Conservation (phyloP, 2,329 filamentous ascomycete genomes). For the Hirsutella minnesotensis region DNA sequence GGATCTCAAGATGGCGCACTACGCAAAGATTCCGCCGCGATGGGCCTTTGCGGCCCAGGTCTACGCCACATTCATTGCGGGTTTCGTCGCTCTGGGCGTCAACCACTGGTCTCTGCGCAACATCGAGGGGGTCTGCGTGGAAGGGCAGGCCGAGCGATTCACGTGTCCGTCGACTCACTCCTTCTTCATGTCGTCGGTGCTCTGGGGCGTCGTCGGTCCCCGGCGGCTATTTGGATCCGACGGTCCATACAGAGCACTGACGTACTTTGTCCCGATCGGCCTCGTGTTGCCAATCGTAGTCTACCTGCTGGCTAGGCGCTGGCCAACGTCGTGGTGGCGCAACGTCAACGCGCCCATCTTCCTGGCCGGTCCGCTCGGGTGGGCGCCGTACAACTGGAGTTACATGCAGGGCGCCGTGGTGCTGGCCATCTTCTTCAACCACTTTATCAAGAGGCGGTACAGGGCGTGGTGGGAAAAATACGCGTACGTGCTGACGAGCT, state of each 20-base stretch:
- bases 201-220: constrained; percentile 59
- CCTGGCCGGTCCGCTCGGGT: constrained; percentile 12
- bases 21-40: constrained; percentile 46
- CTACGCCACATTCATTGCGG: constrained; percentile 39
- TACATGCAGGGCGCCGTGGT: constrained; percentile 13
- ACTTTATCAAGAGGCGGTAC: constrained; percentile 12
- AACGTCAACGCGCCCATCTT: constrained; percentile 13
- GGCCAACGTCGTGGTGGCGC: constrained; percentile 10
- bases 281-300: constrained; percentile 8
- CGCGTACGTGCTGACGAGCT: constrained; percentile 15
- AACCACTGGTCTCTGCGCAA: constrained; percentile 46
- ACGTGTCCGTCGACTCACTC: constrained; percentile 34
- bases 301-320: constrained; percentile 9
- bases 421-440: constrained; percentile 15
- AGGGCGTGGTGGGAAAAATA: constrained; percentile 16
- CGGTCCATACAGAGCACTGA: constrained; percentile 9
- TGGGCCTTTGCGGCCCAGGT: constrained; percentile 42
- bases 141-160: constrained; percentile 37
- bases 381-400: constrained; percentile 15
- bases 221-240: constrained; percentile 40
- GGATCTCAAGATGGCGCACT: constrained; percentile 52
- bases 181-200: constrained; percentile 50
- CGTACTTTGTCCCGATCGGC: constrained; percentile 10
- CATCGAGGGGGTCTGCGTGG: constrained; percentile 46
- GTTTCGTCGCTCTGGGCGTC: constrained; percentile 43